Base-by-base conservation (phyloP, 306 rosid species). In the Argentina anserina region DNA sequence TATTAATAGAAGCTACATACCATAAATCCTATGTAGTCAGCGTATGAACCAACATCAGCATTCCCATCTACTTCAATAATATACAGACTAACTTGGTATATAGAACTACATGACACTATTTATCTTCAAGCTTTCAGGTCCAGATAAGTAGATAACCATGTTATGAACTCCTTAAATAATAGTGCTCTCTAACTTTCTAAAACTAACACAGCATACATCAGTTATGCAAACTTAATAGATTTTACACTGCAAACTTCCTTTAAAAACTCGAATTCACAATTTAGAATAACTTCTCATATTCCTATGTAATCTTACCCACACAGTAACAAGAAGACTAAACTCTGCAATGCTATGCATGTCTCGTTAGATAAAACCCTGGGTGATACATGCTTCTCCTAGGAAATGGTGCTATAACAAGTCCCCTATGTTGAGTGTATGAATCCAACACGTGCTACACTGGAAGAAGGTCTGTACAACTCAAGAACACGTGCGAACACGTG, bases 41-140 rank as follows among this genome's bases (percentile, higher is more conserved):
- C n/a, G 20, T 17, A 20, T 15, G 37, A 15, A 61, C 55, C 23
- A 36, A 9, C 33, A 69, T 21, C 47, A 21, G 25, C 37, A 23
- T 25, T 53, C n/a, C 31, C 37, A 52, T 70, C 65, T 23, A 23
- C 65, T 70, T 52, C 65, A 53, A 26, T 52, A 52, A 37, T 42
- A 49, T 36, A 70, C 10, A 10, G 3, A 36, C 14, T n/a, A 26
- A 41, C 55, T 66, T 55, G 9, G 6, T 15, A 41, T 18, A 15
- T 42, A 26, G 14, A 42, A 66, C 55, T 66, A 25, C 37, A 25
- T 14, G 71, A 41, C 36, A 66, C 26, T 15, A 14, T 42, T 25
- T 41, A 40, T 52, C 34, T 36, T 41, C 25, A 13, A 41, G 70
- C 37, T 66, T 42, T 40, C 20, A 49, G n/a, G 14, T 7, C 37